Evolutionary conservation across 805 yeast genomes (phyloP).

Genomic region (Jamesozyma gamospora): DNA sequence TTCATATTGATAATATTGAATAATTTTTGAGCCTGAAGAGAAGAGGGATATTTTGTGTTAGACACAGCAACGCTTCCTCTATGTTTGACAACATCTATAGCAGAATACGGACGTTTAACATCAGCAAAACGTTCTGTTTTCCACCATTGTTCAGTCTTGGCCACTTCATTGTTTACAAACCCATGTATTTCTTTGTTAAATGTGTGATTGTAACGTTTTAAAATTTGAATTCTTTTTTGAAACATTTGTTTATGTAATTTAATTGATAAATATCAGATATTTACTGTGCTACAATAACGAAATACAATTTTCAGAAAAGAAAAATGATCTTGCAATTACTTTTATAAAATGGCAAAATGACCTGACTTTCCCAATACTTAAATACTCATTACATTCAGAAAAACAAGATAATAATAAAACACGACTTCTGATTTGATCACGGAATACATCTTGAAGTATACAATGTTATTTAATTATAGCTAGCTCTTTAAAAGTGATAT

Average conservation of each 20-base stretch:
- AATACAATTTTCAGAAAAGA: too few relatives aligned
- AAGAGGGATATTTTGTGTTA: conserved; percentile 34
- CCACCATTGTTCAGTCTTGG: conserved; percentile 42
- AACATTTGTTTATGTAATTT: background rate
- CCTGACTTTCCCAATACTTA: background rate
- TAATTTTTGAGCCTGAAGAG: conserved; percentile 44
- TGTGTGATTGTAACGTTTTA: background rate
- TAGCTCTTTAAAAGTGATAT: too few relatives aligned
- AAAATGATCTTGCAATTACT: too few relatives aligned
- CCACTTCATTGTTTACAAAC: conserved; percentile 27
- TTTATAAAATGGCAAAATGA: too few relatives aligned
- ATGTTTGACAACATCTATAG: conserved; percentile 42
- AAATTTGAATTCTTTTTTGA: background rate
- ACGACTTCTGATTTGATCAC: too few relatives aligned
- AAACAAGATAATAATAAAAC: too few relatives aligned
- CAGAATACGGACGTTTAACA: conserved; percentile 42
- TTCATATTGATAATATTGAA: conserved; percentile 36
- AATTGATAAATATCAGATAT: too few relatives aligned
- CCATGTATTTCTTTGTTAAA: background rate
- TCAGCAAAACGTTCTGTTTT: conserved; percentile 36
- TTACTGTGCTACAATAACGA: too few relatives aligned
- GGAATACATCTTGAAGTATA: too few relatives aligned
- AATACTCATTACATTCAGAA: background rate
- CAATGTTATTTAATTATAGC: too few relatives aligned
- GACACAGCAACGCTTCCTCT: conserved; percentile 38